A percentile compares a stretch with the other conserved stretches of the same genome.
These are phyloP conservation scores for Brassica napus DNA, from an alignment of 345 rosid genomes.

Conservation along the genomic window DNA sequence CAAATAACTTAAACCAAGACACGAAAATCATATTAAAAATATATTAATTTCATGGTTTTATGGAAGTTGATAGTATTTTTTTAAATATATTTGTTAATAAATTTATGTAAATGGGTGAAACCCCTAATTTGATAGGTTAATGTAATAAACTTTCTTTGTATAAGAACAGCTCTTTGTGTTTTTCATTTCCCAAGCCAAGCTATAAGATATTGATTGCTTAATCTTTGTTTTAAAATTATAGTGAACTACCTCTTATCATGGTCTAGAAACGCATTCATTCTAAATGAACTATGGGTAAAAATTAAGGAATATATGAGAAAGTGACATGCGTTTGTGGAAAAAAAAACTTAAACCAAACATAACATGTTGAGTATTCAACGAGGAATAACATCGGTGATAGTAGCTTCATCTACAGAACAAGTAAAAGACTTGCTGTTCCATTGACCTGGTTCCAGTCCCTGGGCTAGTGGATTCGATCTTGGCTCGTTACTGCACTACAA, in stretches of 20 bases:
- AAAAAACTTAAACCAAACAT: slow-evolving; percentile 5
- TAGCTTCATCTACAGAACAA: slow-evolving; percentile 31
- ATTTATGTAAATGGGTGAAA: neutral
- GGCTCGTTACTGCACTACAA: neutral
- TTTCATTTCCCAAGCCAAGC: neutral
- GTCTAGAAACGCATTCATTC: too few relatives aligned
- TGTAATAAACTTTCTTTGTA: neutral
- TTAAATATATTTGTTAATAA: too few relatives aligned
- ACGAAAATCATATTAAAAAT: too few relatives aligned
- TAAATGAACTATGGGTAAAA: too few relatives aligned
- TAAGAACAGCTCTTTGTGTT: neutral
- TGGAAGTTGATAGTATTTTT: neutral
- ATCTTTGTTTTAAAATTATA: too few relatives aligned
- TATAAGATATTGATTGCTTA: neutral
- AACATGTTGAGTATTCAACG: slow-evolving; percentile 23
- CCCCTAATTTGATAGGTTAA: neutral
- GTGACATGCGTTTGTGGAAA: neutral
- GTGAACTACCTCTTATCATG: neutral
- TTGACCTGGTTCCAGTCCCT: neutral
- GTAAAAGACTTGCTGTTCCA: slow-evolving; percentile 19
- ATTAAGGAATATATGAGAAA: neutral
- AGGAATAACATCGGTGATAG: slow-evolving; percentile 20
- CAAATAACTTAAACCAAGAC: neutral
- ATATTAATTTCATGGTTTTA: neutral
- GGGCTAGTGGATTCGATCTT: neutral